A percentile compares a stretch with the other conserved stretches of the same genome.
phyloP scores from a whole-genome alignment of 768 basidiomycete species.

The Calocera cornea region DNA sequence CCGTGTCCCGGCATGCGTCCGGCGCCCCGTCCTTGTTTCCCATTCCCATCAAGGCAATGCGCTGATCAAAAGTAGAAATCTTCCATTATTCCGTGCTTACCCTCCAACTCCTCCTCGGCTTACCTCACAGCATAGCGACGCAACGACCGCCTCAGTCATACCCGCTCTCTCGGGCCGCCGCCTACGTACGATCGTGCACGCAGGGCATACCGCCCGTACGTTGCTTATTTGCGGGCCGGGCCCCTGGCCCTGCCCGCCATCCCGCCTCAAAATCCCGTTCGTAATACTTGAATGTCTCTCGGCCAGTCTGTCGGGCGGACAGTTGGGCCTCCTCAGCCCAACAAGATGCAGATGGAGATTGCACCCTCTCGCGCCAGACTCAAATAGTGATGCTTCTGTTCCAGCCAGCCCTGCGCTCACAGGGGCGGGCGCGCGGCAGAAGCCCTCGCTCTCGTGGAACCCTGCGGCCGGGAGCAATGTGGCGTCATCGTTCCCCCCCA shows the following conservation, averaged over 20 bases:
- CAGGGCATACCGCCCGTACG: too few species aligned
- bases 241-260: conserved; percentile 5
- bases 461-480: neutral
- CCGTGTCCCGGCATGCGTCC: neutral
- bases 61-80: neutral
- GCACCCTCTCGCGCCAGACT: neutral
- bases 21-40: neutral
- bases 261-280: neutral
- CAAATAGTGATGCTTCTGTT: neutral
- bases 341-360: neutral
- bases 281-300: neutral
- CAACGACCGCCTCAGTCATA: neutral
- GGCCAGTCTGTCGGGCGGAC: neutral
- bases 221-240: neutral
- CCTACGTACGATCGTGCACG: neutral
- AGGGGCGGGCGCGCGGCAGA: neutral
- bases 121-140: too few species aligned
- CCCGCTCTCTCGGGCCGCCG: neutral
- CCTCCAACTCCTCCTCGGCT: neutral
- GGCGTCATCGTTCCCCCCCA: neutral
- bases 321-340: neutral
- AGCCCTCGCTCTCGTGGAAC: neutral
- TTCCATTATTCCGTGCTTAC: neutral
- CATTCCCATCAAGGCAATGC: neutral
- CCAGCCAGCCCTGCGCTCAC: neutral